phyloP scores from a whole-genome alignment of 2,329 filamentous ascomycete species.

The Xylariaceae sp. region DNA sequence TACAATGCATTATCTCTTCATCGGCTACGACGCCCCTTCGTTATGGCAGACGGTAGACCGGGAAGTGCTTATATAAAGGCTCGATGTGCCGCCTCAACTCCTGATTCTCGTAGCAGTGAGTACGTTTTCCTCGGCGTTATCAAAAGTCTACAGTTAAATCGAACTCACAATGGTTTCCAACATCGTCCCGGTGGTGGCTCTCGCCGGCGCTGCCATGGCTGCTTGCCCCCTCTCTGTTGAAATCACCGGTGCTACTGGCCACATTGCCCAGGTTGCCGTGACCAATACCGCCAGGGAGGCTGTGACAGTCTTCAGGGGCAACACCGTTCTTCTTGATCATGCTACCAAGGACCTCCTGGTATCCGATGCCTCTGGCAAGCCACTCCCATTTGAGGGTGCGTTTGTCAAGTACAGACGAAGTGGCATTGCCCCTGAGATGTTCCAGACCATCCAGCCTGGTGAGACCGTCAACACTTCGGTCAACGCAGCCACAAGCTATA shows the following conservation, averaged over 20 bases:
- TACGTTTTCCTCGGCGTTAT: slow-evolving; percentile 5
- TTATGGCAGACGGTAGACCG: background rate
- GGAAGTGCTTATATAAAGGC: slow-evolving; percentile 18
- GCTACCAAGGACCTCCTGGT: slow-evolving; percentile 22
- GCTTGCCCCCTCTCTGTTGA: slow-evolving; percentile 23
- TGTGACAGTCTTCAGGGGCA: slow-evolving; percentile 23
- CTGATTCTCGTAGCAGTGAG: slow-evolving; percentile 1
- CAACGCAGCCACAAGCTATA: slow-evolving; percentile 21
- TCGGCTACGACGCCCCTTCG: background rate
- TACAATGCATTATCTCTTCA: slow-evolving; percentile 1
- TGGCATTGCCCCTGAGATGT: slow-evolving; percentile 19
- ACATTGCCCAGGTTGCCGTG: slow-evolving; percentile 19
- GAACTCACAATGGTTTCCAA: slow-evolving; percentile 21
- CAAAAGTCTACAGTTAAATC: background rate
- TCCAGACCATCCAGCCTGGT: slow-evolving; percentile 22
- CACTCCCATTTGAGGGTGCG: slow-evolving; percentile 19
- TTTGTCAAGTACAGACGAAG: slow-evolving; percentile 19
- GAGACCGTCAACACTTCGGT: slow-evolving; percentile 17
- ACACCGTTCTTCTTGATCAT: slow-evolving; percentile 20
- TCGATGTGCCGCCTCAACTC: background rate
- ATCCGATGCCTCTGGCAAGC: slow-evolving; percentile 17
- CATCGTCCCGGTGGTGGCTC: slow-evolving; percentile 19
- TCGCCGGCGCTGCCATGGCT: slow-evolving; percentile 23
- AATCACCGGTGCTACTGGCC: slow-evolving; percentile 15
- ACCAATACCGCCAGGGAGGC: slow-evolving; percentile 22